Evolutionary conservation across 345 rosid species (phyloP), one percentile per base, ranked within the genome.

Genomic region (Trapa incisa): DNA sequence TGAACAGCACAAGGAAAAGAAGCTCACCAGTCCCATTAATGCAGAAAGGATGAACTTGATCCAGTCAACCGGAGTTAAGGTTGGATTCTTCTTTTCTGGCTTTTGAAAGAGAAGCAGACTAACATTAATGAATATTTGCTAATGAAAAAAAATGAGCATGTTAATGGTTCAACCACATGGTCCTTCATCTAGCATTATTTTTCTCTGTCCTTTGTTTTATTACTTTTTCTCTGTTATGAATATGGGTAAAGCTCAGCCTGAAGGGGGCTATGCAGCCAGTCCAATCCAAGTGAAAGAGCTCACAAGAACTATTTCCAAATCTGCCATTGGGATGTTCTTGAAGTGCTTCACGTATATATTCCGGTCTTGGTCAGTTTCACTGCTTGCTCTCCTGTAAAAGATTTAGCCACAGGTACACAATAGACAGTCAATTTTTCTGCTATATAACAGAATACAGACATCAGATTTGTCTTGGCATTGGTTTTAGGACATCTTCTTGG

Each of bases 51-150:
- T 67, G 79, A 89, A 91, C 80, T 82, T 89, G 80, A 82, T 85
- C 97, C 97, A 91, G 79, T 91, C 97, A 77, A 84, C 75, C 15
- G 94, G 94, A 50, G 97, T 91, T 71, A 89, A 83, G 54, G 93
- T 86, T 63, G 93, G 97, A 75, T 81, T 91, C 69, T 82, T 74
- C 89, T 91, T 91, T 78, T 86, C 97, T 54, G 96, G 97, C 97
- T 91, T 84, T 73, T 57, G 41, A 67, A 63, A 67, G 61, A 45
- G 4, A 80, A 12, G 50, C 8, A 37, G 1, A 16, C 47, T 36
- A 17, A 64, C 32, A 45, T 64, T 71, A 57, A 53, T 17, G n/a
- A 42, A 65, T 42, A 5, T 14, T 3, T 39, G 67, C 52, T 42
- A 3, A 65, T 17, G 17, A 15, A 65, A 39, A 63, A 65, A 39